Conservation (phyloP, 169 alveolate species). For the Cryptosporidium meleagridis region DNA sequence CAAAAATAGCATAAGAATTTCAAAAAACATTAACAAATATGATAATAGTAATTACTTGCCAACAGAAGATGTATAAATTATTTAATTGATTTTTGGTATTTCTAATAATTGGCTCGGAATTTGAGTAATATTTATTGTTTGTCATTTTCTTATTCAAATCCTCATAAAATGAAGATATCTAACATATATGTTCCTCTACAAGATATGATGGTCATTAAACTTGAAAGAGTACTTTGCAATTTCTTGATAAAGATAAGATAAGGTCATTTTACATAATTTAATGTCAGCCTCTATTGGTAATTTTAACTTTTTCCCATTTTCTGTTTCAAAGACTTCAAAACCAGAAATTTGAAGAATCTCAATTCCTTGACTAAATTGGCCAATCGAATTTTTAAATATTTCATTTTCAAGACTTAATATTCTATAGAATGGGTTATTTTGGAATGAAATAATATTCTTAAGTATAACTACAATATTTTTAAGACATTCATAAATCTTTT, state of each 20-base stretch:
- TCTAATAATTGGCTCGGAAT: no score
- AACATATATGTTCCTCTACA: not conserved
- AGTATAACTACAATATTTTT: conserved; percentile 19
- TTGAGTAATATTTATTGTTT: not conserved
- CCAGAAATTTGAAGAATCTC: conserved; percentile 53
- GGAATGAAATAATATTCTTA: conserved; percentile 34
- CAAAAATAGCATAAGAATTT: no score
- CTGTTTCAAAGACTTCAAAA: conserved; percentile 26
- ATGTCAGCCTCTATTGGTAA: conserved; percentile 32
- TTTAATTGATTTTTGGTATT: no score
- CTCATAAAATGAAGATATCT: not conserved
- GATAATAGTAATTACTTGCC: not conserved
- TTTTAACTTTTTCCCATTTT: conserved; percentile 7
- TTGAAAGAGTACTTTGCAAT: conserved; percentile 12
- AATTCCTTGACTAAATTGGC: conserved; percentile 31
- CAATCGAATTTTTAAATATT: conserved; percentile 20
- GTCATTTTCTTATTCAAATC: not conserved
- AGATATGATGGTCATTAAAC: not conserved
- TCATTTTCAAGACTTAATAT: conserved; percentile 19
- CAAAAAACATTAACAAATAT: no score
- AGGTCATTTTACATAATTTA: not conserved
- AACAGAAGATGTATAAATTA: no score
- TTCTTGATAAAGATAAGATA: conserved; percentile 36
- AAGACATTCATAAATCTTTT: conserved; percentile 26
- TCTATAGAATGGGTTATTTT: conserved; percentile 35